These are phyloP conservation scores for Iris macrosiphon DNA, from an alignment of 106 monocot genomes.

Conservation along the genomic window DNA sequence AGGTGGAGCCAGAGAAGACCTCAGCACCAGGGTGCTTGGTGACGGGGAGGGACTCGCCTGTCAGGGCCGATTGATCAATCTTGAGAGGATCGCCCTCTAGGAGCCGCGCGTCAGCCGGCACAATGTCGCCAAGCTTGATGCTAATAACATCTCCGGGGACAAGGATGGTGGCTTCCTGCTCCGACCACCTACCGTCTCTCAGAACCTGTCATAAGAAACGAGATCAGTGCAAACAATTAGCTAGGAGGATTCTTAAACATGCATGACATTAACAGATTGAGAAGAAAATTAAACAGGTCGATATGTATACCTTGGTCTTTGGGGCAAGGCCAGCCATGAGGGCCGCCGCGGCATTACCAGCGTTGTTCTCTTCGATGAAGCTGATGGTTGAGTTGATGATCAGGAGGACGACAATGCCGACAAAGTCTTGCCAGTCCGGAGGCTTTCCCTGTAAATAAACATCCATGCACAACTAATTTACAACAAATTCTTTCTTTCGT, in stretches of 20 bases:
- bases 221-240: not conserved
- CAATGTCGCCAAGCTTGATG: slow-evolving; percentile 88
- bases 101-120: slow-evolving; percentile 80
- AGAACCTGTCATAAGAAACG: slow-evolving; percentile 23
- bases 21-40: slow-evolving; percentile 72
- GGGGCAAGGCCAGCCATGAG: slow-evolving; percentile 83
- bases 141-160: slow-evolving; percentile 75
- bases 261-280: too few species aligned
- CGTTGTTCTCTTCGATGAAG: slow-evolving; percentile 76
- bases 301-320: slow-evolving; percentile 52
- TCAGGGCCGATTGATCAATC: slow-evolving; percentile 87
- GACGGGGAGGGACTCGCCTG: slow-evolving; percentile 79
- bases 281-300: not conserved
- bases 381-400: slow-evolving; percentile 75
- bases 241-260: not conserved
- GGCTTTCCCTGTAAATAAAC: slow-evolving; percentile 21
- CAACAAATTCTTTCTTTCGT: too few species aligned
- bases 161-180: slow-evolving; percentile 55
- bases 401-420: slow-evolving; percentile 50
- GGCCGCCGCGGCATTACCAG: slow-evolving; percentile 70
- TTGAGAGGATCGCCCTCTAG: slow-evolving; percentile 85
- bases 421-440: slow-evolving; percentile 65
- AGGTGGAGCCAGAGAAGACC: slow-evolving; percentile 86
- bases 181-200: slow-evolving; percentile 52
- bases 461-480: not conserved